Base-by-base conservation (phyloP, 1,284 basidiomycete species). In the Mycena sp. region DNA sequence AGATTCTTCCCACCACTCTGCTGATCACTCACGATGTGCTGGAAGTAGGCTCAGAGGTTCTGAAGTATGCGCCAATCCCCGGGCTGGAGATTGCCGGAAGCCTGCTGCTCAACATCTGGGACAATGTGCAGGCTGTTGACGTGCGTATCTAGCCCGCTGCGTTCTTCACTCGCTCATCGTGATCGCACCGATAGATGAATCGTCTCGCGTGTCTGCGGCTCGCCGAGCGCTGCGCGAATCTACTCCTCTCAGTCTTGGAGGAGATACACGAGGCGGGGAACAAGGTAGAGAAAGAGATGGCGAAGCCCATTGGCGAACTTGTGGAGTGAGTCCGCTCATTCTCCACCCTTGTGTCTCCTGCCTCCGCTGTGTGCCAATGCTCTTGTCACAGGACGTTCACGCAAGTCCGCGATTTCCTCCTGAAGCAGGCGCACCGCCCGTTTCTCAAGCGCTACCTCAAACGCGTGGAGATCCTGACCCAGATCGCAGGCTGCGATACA, bases 391-490 rank as follows among this genome's bases (percentile, higher is more conserved):
- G 80, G 19, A 73, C 80, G 0, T 87, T 85, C 67, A 67, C 71
- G 9, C 40, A 80, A 48, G 84, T 92, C 2, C 78, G 81, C 49
- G 68, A 74, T 6, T 82, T 92, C 67, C 80, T 91, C 19, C 71
- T 83, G 61, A 87, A 85, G 65, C 87, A 91, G 65, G 80, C 82
- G 10, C 83, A 85, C 52, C 78, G 90, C 1, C 89, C 91, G 0
- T 94, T 93, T 77, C 74, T 94, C 65, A 93, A 92, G 76, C 83
- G 91, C 2, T 94, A 93, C 73, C 81, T 93, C 51, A 89, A 88
- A 72, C 84, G 91, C 35, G 88, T 92, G 40, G 90, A 94, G 68
- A 90, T 92, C 44, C 74, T 82, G 21, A 77, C 79, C 23, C 84
- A 84, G 54, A 85, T 92, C 35, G 67, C 72, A 7, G 79, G 75